phyloP scores from a whole-genome alignment of 2,329 filamentous ascomycete species.

The Stromatinia cepivora region DNA sequence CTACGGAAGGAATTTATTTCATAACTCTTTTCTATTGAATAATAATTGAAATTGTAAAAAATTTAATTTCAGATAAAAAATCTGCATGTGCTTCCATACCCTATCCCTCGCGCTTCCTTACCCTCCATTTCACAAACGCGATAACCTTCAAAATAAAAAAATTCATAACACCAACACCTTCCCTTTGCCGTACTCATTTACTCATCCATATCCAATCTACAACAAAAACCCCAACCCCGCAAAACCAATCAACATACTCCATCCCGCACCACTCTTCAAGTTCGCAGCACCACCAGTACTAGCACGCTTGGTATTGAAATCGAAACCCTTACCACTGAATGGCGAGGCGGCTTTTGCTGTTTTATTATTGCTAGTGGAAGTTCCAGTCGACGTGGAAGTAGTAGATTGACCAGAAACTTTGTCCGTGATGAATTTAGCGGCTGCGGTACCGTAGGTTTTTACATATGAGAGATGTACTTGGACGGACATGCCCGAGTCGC shows the following conservation, averaged over 20 bases:
- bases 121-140: too few relatives aligned
- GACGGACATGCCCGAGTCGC: conserved; percentile 5
- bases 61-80: too few relatives aligned
- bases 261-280: background rate
- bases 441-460: conserved; percentile 7
- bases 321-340: too few relatives aligned
- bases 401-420: background rate
- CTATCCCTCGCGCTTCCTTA: too few relatives aligned
- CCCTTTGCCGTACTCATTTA: background rate
- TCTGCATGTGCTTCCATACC: too few relatives aligned
- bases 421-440: conserved; percentile 20
- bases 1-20: too few relatives aligned
- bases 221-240: background rate
- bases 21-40: too few relatives aligned
- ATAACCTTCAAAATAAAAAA: too few relatives aligned
- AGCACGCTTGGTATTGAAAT: too few relatives aligned
- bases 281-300: background rate
- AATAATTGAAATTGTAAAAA: too few relatives aligned
- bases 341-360: background rate
- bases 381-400: background rate
- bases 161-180: background rate
- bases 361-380: background rate
- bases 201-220: background rate
- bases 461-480: conserved; percentile 15
- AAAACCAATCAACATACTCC: background rate